phyloP scores from a whole-genome alignment of 2,329 filamentous ascomycete species.

The Dothideomycetes sp. region DNA sequence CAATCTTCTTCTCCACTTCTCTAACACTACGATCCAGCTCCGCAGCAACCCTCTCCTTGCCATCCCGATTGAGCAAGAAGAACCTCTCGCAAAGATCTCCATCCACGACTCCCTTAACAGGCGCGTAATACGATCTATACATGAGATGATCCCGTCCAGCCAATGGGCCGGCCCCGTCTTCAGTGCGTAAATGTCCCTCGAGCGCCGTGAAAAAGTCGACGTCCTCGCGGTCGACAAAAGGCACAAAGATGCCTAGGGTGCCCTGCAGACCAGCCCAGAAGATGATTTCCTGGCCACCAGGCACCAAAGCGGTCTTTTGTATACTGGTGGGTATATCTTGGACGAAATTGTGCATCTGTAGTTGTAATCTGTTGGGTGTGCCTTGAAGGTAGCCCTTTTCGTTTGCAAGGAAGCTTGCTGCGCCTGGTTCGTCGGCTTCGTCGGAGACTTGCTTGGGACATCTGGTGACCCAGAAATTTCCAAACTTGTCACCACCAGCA shows the following conservation, averaged over 20 bases:
- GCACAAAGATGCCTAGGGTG: conserved; percentile 84
- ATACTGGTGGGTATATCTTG: conserved; percentile 90
- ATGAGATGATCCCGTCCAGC: conserved; percentile 91
- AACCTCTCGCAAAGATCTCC: conserved; percentile 93
- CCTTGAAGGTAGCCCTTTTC: conserved; percentile 85
- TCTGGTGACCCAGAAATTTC: conserved; percentile 86
- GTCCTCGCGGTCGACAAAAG: conserved; percentile 83
- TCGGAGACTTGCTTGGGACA: conserved; percentile 77
- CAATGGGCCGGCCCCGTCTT: conserved; percentile 62
- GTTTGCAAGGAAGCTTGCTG: conserved; percentile 82
- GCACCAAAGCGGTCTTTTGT: conserved; percentile 77
- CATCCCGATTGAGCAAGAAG: conserved; percentile 70
- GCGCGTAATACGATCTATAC: conserved; percentile 90
- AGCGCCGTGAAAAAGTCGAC: conserved; percentile 96
- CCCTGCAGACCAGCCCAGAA: conserved; percentile 93
- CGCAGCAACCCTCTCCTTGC: conserved; percentile 88
- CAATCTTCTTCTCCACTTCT: conserved; percentile 91
- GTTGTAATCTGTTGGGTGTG: conserved; percentile 68
- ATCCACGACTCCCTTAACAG: conserved; percentile 93
- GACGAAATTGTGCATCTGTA: conserved; percentile 80
- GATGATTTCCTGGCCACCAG: conserved; percentile 82
- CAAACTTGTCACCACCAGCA: conserved; percentile 94
- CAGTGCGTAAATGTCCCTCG: conserved; percentile 74
- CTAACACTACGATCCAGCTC: conserved; percentile 83
- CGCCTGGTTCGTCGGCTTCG: conserved; percentile 84